Percentiles rank a stretch among this genome's conserved stretches.
These are phyloP conservation scores for Marchantia polymorpha DNA, from an alignment of 225 moss, liverwort and hornwort genomes.

Conservation along the genomic window DNA sequence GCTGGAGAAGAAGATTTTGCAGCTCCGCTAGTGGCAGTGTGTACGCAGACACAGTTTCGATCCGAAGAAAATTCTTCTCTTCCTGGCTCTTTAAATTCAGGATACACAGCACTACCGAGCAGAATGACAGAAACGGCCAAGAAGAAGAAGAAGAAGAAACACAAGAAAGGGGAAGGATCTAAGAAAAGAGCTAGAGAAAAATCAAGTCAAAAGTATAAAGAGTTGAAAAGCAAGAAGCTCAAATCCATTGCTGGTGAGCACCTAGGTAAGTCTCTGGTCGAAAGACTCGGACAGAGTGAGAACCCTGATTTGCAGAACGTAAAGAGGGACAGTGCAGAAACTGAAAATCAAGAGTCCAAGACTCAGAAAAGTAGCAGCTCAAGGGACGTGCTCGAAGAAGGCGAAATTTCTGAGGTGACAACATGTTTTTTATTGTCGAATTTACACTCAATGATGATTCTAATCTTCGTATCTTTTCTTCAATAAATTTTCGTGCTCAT, in stretches of 20 bases:
- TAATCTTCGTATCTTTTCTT: background rate
- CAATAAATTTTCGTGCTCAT: no score
- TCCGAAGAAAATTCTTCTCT: background rate
- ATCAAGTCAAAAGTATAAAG: conserved; percentile 40
- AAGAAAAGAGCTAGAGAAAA: conserved; percentile 43
- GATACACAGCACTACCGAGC: background rate
- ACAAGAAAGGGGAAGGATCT: conserved; percentile 47
- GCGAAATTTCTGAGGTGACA: conserved; percentile 19
- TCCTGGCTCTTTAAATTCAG: background rate
- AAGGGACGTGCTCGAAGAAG: conserved; percentile 10
- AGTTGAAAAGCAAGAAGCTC: conserved; percentile 31
- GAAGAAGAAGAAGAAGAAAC: conserved; percentile 37
- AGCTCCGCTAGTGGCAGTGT: background rate
- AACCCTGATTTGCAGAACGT: background rate
- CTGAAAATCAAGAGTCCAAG: background rate
- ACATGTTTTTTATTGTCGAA: background rate
- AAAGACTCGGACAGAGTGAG: conserved; percentile 3
- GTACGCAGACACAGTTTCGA: background rate
- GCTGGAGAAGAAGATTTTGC: background rate
- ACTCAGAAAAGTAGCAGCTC: background rate
- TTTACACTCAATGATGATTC: background rate
- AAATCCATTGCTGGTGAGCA: conserved; percentile 14
- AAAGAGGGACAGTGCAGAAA: conserved; percentile 8
- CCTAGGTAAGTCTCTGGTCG: conserved; percentile 7
- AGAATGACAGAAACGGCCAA: conserved; percentile 17